These are phyloP conservation scores for Cadophora sp. DNA, from an alignment of 2,329 filamentous ascomycete species.

Conservation along the genomic window DNA sequence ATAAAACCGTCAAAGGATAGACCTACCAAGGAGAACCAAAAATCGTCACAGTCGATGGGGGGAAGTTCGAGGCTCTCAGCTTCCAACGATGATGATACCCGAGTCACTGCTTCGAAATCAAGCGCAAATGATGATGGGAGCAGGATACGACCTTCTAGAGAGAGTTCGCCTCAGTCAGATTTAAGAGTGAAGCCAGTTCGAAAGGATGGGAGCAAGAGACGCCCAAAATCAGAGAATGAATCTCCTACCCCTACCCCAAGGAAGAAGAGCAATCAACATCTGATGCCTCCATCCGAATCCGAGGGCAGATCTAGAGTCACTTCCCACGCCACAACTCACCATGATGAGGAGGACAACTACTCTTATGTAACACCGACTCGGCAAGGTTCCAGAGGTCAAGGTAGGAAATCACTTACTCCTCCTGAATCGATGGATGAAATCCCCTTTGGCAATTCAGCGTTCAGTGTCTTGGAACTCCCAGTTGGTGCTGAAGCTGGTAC, in stretches of 20 bases:
- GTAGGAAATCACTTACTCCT: conserved; percentile 36
- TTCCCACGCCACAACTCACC: conserved; percentile 29
- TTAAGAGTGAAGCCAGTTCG: conserved; percentile 23
- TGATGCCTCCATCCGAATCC: conserved; percentile 32
- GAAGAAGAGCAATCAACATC: conserved; percentile 37
- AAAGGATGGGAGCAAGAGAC: conserved; percentile 33
- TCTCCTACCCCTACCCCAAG: conserved; percentile 31
- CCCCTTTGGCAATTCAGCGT: conserved; percentile 70
- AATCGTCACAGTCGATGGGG: conserved; percentile 38
- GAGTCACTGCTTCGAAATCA: conserved; percentile 38
- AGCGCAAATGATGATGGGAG: conserved; percentile 40
- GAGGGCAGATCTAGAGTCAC: conserved; percentile 28
- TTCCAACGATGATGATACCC: conserved; percentile 34
- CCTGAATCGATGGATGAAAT: conserved; percentile 63
- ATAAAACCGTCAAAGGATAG: conserved; percentile 38
- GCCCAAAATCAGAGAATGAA: conserved; percentile 25
- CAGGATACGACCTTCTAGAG: conserved; percentile 29
- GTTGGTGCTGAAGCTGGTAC: conserved; percentile 55
- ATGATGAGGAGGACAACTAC: conserved; percentile 29
- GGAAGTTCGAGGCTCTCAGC: conserved; percentile 13
- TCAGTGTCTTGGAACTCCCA: conserved; percentile 67
- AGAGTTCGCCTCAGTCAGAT: conserved; percentile 25
- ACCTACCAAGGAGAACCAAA: conserved; percentile 36
- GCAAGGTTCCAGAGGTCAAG: conserved; percentile 32
- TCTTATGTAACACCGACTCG: conserved; percentile 39